These are phyloP conservation scores for Scheffersomyces stipitis DNA, from an alignment of 805 yeast genomes.

Conservation along the genomic window DNA sequence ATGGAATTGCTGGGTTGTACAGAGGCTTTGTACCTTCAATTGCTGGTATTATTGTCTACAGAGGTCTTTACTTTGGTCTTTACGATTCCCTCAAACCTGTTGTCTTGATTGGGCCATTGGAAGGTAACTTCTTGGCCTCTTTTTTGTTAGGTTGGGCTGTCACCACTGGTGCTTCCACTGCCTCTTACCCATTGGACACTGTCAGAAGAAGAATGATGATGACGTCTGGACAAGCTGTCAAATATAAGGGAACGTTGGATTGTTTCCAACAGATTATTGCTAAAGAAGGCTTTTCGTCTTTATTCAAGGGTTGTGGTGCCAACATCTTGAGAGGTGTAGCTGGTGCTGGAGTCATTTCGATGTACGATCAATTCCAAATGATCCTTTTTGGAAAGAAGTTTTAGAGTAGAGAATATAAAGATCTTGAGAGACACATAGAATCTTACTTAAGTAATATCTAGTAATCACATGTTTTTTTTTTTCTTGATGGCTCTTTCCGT, in stretches of 20 bases:
- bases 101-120: conserved; percentile 89
- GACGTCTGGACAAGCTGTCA: conserved; percentile 99
- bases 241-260: conserved; percentile 93
- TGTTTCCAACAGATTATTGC: conserved; percentile 90
- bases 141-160: conserved; percentile 97
- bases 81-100: conserved; percentile 96
- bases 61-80: conserved; percentile 98
- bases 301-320: conserved; percentile 99
- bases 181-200: conserved; percentile 98
- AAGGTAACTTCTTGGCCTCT: conserved; percentile 92
- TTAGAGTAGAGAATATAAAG: no score
- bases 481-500: no score
- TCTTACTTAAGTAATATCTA: no score
- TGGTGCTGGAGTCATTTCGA: conserved; percentile 99
- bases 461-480: no score
- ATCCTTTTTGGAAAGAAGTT: no score
- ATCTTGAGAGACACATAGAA: no score
- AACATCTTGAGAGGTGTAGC: conserved; percentile 99
- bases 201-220: conserved; percentile 99
- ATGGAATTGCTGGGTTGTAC: conserved; percentile 98
- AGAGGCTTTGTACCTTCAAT: conserved; percentile 99
- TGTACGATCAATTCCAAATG: no score
- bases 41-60: conserved; percentile 95
- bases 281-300: conserved; percentile 89
- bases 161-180: conserved; percentile 98